Base-by-base conservation (phyloP, 2,329 filamentous ascomycete genomes). In the Clarireedia monteithiana region DNA sequence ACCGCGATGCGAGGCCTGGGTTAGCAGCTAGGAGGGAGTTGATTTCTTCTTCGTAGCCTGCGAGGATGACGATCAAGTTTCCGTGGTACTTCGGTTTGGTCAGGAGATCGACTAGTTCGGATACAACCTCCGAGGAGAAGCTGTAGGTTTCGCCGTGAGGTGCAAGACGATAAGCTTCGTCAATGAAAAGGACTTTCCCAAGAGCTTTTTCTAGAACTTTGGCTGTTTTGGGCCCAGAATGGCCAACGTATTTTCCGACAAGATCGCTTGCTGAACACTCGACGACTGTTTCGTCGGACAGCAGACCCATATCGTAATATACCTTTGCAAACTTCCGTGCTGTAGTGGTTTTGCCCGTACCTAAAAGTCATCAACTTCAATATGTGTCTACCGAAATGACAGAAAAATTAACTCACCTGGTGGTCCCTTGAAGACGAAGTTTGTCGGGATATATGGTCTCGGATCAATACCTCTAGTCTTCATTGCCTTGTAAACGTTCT, bases 251-350 rank as follows among this genome's bases (percentile, higher is more conserved):
- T 58, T 85, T 73, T 0, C 81, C 86, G 0, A 90, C 74, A 0
- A 91, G 67, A 26, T 90, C 85, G 0, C 82, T 81, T 0, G 83
- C 83, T 0, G 86, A 89, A 44, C 76, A 80, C 50, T 88, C 83
- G 0, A 82, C 66, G 0, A 89, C 82, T n/a, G 83, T 77, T 0
- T 74, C 75, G 0, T 72, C 74, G 0, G 78, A 69, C 0, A 91
- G 71, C 27, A 90, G 79, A 0, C 85, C 85, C 79, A 89, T 82
- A 61, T 89, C 82, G 65, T 88, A 89, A 64, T 82, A 90, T 0
- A 90, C 73, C 57, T 87, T 79, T 5, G 85, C 86, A 77, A 91
- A 88, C 59, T 84, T 86, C n/a, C 76, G 73, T 0, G 88, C 88
- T 0, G 77, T 88, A 0, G 82, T 84, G 0, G 86, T 89, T 9